Base-by-base conservation (phyloP, 371 early-diverging fungal genomes). In the Mucor racemosus region DNA sequence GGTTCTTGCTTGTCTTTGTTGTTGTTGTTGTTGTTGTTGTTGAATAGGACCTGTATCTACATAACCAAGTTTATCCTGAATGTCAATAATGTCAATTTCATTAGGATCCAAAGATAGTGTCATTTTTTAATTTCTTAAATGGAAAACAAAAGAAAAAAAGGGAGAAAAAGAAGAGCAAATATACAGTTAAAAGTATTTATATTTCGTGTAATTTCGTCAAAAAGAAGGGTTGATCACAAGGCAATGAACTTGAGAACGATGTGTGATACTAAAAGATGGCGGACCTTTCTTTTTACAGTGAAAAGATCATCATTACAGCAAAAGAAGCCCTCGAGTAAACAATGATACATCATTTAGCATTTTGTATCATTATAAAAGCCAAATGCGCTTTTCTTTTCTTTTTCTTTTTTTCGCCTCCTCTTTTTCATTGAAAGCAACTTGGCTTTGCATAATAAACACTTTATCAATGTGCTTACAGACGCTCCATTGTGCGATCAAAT, bases 31-130 rank as follows among this genome's bases (percentile, higher is more conserved):
- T 53, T 59, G 40, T 31, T 3, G 59, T 7, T 42, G 58, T 14
- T 38, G 53, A 7, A 19, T 35, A 6, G 34, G 60, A 4, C 61
- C 55, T 10, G 65, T 64, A 42, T 65, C 70, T 1, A 65, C 62
- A 33, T 69, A 69, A 7, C 70, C 70, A 7, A 69, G 19, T 42
- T 35, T 69, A 58, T 69, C 70, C 50, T 69, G 70, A n/a, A 65
- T 48, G 21, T 62, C 62, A 26, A 57, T 40, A n/a, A 66, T 69
- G 21, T 65, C 62, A 7, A 17, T 7, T 14, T 64, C 26, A 17
- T 35, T 58, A 39, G n/a, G 10, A 35, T 58, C 39, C 40, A 21
- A 58, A 21, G 36, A 39, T 19, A n/a, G 39, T 58, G 36, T 50
- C 50, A 50, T 61, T 34, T 61, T 36, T 3, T 6, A 38, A 38